Conservation (phyloP, 352 stramenopile species). For the Aphanomyces invadans region DNA sequence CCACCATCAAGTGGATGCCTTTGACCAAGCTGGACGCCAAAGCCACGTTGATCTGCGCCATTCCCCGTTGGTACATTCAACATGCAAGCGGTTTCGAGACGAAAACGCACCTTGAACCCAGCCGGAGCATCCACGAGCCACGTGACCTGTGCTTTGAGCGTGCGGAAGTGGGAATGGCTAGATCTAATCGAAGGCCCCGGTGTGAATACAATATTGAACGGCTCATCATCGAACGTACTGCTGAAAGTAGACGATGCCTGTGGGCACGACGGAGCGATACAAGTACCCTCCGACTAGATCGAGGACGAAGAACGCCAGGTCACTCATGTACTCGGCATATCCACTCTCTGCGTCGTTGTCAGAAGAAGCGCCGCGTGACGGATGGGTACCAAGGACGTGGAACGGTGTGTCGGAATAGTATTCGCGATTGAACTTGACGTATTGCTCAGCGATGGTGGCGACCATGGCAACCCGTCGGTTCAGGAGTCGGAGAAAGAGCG, state of each 20-base stretch:
- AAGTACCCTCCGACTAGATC: slow-evolving; percentile 1
- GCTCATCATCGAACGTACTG: neutral
- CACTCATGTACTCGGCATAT: slow-evolving; percentile 18
- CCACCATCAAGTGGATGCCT: slow-evolving; percentile 69
- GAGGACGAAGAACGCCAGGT: neutral
- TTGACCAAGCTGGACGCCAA: slow-evolving; percentile 83
- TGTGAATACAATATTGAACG: too few species aligned
- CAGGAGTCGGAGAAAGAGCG: slow-evolving; percentile 36
- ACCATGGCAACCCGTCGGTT: slow-evolving; percentile 31
- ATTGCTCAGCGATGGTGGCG: slow-evolving; percentile 23
- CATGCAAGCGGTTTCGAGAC: too few species aligned
- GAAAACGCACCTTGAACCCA: slow-evolving; percentile 50
- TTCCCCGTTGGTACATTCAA: slow-evolving; percentile 25
- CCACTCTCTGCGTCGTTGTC: neutral
- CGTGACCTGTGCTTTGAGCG: slow-evolving; percentile 47
- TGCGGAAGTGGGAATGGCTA: slow-evolving; percentile 30
- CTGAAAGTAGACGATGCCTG: slow-evolving; percentile 9
- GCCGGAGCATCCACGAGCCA: slow-evolving; percentile 72
- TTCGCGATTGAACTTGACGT: slow-evolving; percentile 15
- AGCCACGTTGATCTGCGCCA: slow-evolving; percentile 65
- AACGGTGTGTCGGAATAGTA: neutral
- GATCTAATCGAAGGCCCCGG: too few species aligned
- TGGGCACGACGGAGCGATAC: slow-evolving; percentile 27
- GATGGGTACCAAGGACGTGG: slow-evolving; percentile 4
- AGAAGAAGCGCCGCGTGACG: too few species aligned